These are phyloP conservation scores for Vigna mungo DNA, from an alignment of 306 rosid species.

Conservation along the genomic window DNA sequence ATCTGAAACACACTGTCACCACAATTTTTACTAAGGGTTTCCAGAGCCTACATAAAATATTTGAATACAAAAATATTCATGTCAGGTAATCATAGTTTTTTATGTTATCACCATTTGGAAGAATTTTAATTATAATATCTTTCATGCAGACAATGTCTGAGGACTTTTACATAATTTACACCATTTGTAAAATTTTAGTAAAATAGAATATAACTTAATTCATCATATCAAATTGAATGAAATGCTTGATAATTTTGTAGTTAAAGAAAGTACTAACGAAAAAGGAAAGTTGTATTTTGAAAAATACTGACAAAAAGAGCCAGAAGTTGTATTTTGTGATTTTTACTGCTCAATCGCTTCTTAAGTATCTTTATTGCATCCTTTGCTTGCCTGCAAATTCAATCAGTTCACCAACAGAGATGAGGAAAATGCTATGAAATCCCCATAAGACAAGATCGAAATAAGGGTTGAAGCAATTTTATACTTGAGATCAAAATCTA, in stretches of 20 bases:
- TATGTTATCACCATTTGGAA: conserved; percentile 16
- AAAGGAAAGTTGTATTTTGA: not conserved
- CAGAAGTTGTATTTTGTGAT: conserved; percentile 80
- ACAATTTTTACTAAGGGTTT: conserved; percentile 93
- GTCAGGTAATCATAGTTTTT: conserved; percentile 36
- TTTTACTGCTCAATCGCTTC: conserved; percentile 83
- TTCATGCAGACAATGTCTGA: not conserved
- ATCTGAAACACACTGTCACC: conserved; percentile 90
- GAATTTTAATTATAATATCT: not conserved
- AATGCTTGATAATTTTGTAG: conserved; percentile 28
- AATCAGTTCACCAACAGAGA: conserved; percentile 37
- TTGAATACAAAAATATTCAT: conserved; percentile 12
- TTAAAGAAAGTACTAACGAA: conserved; percentile 24
- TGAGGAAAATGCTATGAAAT: conserved; percentile 27
- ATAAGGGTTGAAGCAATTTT: conserved; percentile 6
- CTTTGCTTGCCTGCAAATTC: conserved; percentile 89
- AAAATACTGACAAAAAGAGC: conserved; percentile 83
- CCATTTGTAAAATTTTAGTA: not conserved
- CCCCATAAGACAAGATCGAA: conserved; percentile 15
- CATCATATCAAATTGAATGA: conserved; percentile 28
- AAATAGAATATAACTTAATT: conserved; percentile 3
- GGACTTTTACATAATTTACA: conserved; percentile 13
- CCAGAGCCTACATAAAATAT: conserved; percentile 73
- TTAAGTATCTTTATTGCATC: conserved; percentile 93
- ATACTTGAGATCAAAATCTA: conserved; percentile 41